Evolutionary conservation across 441 rosid genomes (phyloP).

Genomic region (Hura crepitans): DNA sequence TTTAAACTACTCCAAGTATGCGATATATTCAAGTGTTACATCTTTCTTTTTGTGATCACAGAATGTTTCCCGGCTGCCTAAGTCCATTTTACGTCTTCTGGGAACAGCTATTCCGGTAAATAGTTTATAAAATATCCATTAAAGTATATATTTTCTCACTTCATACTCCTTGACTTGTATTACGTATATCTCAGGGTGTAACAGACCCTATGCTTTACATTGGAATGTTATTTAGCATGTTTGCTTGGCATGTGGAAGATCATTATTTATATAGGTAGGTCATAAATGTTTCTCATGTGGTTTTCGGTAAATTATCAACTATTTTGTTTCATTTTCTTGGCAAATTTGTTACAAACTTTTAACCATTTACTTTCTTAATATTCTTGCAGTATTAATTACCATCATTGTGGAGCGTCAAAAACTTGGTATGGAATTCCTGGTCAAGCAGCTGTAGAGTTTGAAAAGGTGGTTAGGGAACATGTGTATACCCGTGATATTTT

Average conservation of each 20-base stretch:
- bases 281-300: neutral
- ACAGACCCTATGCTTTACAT: constrained; percentile 99
- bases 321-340: constrained; percentile 3
- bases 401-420: constrained; percentile 98
- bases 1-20: too few species aligned
- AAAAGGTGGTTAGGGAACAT: constrained; percentile 78
- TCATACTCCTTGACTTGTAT: constrained; percentile 5
- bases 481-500: constrained; percentile 77
- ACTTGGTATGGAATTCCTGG: constrained; percentile 99
- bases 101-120: constrained; percentile 83
- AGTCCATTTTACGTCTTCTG: constrained; percentile 84
- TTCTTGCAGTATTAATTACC: constrained; percentile 82
- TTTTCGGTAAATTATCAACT: neutral
- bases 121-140: neutral
- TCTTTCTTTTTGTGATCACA: constrained; percentile 31
- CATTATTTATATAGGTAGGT: constrained; percentile 93
- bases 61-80: constrained; percentile 76
- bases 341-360: neutral
- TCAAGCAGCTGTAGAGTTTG: constrained; percentile 84
- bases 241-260: constrained; percentile 99
- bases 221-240: constrained; percentile 98
- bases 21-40: neutral
- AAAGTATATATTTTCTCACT: neutral
- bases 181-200: constrained; percentile 72
- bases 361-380: constrained; percentile 8